phyloP scores from a whole-genome alignment of 148 eudicot genomes.

The Fallopia convolvulus region DNA sequence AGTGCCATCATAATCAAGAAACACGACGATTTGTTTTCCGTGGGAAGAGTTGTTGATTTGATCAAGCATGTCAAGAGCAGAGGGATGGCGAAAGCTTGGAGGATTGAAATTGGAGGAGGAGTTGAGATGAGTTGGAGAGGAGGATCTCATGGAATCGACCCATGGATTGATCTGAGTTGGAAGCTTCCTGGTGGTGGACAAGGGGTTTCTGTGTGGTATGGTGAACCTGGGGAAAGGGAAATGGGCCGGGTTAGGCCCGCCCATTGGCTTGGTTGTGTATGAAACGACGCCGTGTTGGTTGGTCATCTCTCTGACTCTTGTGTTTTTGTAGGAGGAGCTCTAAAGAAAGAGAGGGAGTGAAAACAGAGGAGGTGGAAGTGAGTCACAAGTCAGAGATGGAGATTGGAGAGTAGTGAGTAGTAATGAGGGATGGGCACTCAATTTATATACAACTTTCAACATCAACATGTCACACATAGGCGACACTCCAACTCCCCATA shows the following conservation, averaged over 20 bases:
- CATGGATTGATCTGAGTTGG: slow-evolving; percentile 2
- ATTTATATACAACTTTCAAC: slow-evolving; percentile 4
- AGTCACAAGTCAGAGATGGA: neutral
- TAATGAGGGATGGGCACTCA: neutral
- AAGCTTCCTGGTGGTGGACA: neutral
- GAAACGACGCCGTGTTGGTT: neutral
- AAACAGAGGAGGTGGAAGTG: neutral
- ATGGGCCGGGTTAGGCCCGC: neutral
- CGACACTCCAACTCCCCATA: too few species aligned
- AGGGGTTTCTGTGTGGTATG: neutral
- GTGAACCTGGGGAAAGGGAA: neutral
- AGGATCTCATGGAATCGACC: slow-evolving; percentile 1
- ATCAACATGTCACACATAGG: neutral
- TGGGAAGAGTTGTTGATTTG: slow-evolving; percentile 10
- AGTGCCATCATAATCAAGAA: slow-evolving; percentile 27
- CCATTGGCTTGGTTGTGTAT: neutral
- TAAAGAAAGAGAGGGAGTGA: neutral
- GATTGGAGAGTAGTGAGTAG: neutral
- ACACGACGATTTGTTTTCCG: slow-evolving; percentile 16
- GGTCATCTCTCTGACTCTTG: neutral
- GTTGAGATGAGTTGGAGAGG: neutral
- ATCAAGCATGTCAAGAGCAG: slow-evolving; percentile 17
- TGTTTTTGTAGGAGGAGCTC: neutral
- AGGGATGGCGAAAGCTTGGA: slow-evolving; percentile 13
- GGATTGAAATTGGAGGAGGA: neutral